Conservation (phyloP, 2,329 filamentous ascomycete species). For the Fusarium nelsonii region DNA sequence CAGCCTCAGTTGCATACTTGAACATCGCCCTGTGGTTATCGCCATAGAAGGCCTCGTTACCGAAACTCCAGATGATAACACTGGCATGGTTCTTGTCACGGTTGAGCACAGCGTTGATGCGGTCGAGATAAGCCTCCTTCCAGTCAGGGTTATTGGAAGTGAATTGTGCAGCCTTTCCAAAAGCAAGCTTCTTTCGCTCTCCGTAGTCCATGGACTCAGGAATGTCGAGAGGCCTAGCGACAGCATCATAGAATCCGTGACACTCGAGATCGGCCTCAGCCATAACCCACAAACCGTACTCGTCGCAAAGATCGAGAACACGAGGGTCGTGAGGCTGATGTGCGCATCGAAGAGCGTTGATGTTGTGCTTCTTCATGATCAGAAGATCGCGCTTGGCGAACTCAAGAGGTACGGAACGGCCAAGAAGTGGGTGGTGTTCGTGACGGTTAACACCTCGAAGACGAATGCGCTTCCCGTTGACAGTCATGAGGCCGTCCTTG, state of each 20-base stretch:
- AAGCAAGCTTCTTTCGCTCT: conserved; percentile 69
- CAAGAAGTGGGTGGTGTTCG: conserved; percentile 74
- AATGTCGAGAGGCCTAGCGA: conserved; percentile 64
- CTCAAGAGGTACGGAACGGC: conserved; percentile 72
- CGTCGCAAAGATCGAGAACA: conserved; percentile 71
- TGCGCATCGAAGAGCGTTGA: conserved; percentile 77
- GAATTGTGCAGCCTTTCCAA: conserved; percentile 66
- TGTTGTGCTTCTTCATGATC: conserved; percentile 77
- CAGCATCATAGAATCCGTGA: conserved; percentile 65
- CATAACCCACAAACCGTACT: conserved; percentile 73
- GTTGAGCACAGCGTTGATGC: conserved; percentile 72
- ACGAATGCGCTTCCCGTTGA: conserved; percentile 73
- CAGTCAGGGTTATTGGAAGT: conserved; percentile 72
- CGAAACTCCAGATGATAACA: conserved; percentile 80
- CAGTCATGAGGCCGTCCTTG: conserved; percentile 69
- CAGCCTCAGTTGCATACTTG: conserved; percentile 68
- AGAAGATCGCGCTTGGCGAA: conserved; percentile 72
- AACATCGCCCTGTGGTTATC: conserved; percentile 77
- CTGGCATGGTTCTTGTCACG: conserved; percentile 78
- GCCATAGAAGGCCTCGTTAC: conserved; percentile 80
- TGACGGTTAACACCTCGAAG: conserved; percentile 73
- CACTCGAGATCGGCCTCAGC: conserved; percentile 66
- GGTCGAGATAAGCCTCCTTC: conserved; percentile 75
- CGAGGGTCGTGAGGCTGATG: conserved; percentile 75
- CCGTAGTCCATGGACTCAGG: conserved; percentile 70